A percentile compares a stretch with the other conserved stretches of the same genome.
phyloP scores from a whole-genome alignment of 345 rosid species.

The Dovyalis caffra region DNA sequence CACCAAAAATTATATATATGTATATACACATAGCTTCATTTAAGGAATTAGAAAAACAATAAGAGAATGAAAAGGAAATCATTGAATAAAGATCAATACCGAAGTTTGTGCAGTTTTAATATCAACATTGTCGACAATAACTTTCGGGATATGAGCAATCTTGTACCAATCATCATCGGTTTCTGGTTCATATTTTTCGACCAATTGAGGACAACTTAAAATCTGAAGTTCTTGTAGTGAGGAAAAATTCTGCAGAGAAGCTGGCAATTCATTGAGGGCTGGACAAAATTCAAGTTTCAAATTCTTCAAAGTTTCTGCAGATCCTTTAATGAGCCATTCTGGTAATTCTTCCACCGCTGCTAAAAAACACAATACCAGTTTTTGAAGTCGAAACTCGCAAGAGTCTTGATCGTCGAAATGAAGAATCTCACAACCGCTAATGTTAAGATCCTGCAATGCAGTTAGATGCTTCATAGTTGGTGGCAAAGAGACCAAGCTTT shows the following conservation, averaged over 20 bases:
- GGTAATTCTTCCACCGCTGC: background rate
- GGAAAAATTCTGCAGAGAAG: background rate
- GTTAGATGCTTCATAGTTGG: background rate
- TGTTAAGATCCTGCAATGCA: constrained; percentile 13
- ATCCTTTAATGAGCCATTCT: background rate
- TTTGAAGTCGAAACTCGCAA: background rate
- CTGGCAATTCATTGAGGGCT: background rate
- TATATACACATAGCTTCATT: no score
- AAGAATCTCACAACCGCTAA: constrained; percentile 15
- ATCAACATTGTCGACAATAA: background rate
- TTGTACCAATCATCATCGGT: background rate
- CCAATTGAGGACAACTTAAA: background rate
- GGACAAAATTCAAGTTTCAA: background rate
- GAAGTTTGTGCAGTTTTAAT: no score
- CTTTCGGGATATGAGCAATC: background rate
- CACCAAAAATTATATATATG: no score
- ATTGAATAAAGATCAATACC: no score
- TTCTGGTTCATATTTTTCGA: no score
- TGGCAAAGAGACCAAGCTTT: constrained; percentile 15
- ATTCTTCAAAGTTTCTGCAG: background rate
- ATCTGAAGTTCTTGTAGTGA: background rate
- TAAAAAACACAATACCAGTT: background rate
- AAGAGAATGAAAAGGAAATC: no score
- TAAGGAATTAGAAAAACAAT: no score
- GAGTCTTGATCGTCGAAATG: background rate